Base-by-base conservation (phyloP, 768 basidiomycete genomes). In the Termitomyces sp. region DNA sequence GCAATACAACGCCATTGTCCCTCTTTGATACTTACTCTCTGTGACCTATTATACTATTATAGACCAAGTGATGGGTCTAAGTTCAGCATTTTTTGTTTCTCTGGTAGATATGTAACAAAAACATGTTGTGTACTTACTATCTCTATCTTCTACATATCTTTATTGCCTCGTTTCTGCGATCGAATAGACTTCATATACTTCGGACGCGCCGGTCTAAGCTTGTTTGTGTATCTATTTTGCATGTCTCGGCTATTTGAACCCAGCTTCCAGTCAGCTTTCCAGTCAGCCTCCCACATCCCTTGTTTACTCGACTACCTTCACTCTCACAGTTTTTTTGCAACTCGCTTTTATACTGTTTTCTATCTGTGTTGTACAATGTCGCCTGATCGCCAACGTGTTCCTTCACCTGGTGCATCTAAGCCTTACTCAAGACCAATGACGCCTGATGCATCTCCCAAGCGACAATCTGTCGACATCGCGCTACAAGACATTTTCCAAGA, bases 371-470 rank as follows among this genome's bases (percentile, higher is more conserved):
- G 32, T 58, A 38, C 22, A 24, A 69, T 74, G 72, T 68, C 72
- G 58, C 72, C 72, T 55, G 61, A 68, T 53, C 71, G 72, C 28
- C 62, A 68, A 37, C 54, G 58, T 58, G 58, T 60, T 55, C 60
- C 56, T 60, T 64, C 51, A 17, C 51, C 68, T 54, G 54, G 56
- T 37, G 55, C 57, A 58, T 66, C 67, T 47, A 74, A 74, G 65
- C 74, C 72, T 9, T 74, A 75, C 57, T 61, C 68, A 37, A 67
- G 65, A 45, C 56, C 59, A n/a, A 46, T 61, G 19, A 62, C 63
- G 53, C 55, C 59, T 52, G 45, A 48, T 42, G 61, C 53, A 12
- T 54, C 59, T 45, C 32, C 56, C 35, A 55, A 50, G 26, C n/a
- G 24, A 17, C 37, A 24, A 42, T 45, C 56, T 55, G 32, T 30